Evolutionary conservation across 805 yeast genomes (phyloP), one percentile per base, ranked within the genome.

Genomic region (Wickerhamiella brachini): DNA sequence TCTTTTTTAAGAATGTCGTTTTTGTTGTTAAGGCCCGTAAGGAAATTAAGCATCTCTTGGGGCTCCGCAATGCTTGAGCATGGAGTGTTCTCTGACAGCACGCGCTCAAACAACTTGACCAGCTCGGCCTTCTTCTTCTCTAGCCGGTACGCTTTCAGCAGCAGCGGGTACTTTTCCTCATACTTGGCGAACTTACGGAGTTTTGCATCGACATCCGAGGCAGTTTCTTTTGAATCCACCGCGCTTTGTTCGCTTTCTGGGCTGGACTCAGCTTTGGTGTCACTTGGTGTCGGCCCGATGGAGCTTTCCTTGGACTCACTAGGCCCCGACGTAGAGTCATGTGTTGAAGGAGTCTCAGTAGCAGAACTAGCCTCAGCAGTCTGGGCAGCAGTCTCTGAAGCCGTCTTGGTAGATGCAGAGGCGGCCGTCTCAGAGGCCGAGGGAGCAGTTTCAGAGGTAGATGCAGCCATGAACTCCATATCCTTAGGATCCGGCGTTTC

Each of bases 91-190:
- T 90, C 97, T 49, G 77, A 72, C 53, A 90, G 68, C 13, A 83
- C 76, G 51, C 70, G 78, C 61, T 87, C 96, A 57, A 89, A 83
- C 8, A 54, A 49, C 4, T 62, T 70, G 8, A 88, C 74, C 44
- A 81, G 71, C 45, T 76, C 81, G 1, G 74, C 69, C 58, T 81
- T 83, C 48, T 75, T 71, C 68, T 84, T 86, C 64, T 89, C 96
- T 1, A 74, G 69, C 61, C 87, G 85, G 68, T 86, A 93, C 0
- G 97, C 96, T 44, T 83, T 83, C 48, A 88, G 73, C 15, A 90
- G 70, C 44, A 58, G 69, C 0, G 98, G 98, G 62, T 93, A 90
- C 64, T 87, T 88, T 48, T 83, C 83, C 64, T 90, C 97, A 65
- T 89, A 90, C 64, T 87, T 54, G 21, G 59, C 60, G 31, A 59